These are phyloP conservation scores for Cladosporium sphaerospermum DNA, from an alignment of 2,329 filamentous ascomycete species.

Conservation along the genomic window DNA sequence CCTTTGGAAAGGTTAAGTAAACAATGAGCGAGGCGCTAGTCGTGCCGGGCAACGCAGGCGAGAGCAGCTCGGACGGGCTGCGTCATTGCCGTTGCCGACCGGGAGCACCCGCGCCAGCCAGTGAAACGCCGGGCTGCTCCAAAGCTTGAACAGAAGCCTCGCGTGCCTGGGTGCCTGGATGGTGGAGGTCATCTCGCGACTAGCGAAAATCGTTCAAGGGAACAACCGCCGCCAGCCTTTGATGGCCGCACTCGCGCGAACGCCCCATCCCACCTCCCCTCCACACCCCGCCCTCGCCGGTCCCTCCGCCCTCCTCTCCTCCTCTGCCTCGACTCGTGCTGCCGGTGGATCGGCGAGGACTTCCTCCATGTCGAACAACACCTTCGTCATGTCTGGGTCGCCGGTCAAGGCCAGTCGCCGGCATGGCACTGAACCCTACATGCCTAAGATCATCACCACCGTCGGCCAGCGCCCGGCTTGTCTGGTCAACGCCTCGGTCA, in stretches of 20 bases:
- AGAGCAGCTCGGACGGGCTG: neutral
- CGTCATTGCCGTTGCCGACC: too few species aligned
- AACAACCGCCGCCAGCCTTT: conserved; percentile 1
- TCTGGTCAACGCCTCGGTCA: conserved; percentile 95
- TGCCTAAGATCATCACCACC: conserved; percentile 67
- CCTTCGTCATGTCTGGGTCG: conserved; percentile 86
- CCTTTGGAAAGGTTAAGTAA: too few species aligned
- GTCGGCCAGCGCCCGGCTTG: conserved; percentile 71
- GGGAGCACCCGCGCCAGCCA: neutral
- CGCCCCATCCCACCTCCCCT: conserved; percentile 2
- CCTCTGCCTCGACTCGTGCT: neutral
- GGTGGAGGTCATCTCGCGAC: neutral
- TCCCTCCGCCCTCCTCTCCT: neutral
- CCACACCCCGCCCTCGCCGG: conserved; percentile 1
- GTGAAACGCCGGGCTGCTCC: neutral
- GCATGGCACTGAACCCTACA: conserved; percentile 65
- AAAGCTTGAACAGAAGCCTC: neutral
- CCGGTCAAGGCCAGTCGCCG: conserved; percentile 55
- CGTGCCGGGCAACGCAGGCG: neutral
- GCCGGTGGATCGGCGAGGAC: conserved; percentile 4
- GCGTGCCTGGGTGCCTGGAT: too few species aligned
- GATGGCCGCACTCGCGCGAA: conserved; percentile 1
- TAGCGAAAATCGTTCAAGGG: conserved; percentile 6
- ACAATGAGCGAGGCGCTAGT: neutral
- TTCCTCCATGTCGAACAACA: conserved; percentile 51